Base-by-base conservation (phyloP, 1,284 basidiomycete genomes). In the Ceratobasidium sp. region DNA sequence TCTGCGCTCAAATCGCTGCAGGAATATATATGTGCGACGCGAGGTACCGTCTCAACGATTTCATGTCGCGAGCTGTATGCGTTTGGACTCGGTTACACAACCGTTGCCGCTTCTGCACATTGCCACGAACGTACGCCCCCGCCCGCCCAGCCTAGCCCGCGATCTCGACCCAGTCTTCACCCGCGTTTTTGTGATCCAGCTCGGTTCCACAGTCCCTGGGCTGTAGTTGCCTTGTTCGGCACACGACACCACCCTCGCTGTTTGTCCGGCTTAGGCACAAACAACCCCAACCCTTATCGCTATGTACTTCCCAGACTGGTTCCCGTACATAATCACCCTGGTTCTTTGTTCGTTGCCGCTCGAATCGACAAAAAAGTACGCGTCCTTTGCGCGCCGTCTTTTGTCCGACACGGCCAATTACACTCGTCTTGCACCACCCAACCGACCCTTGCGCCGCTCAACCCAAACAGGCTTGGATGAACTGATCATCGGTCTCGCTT, bases 161-260 rank as follows among this genome's bases (percentile, higher is more conserved):
- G 30, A 40, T 40, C 56, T 59, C 56, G 56, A n/a, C 56, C 56
- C 16, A 18, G 54, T 36, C 56, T 59, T 38, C 56, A 36, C 30
- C 12, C 54, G 8, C 12, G 14, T 33, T 36, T 33, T 14, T 33
- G 56, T 33, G 56, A 59, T 59, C 18, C 33, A 59, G 16, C 56
- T 59, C 56, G 56, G 56, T 59, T 59, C 33, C 56, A 33, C 14
- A 7, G 12, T 38, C 30, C 36, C 56, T 51, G 56, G 56, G 56
- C 23, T 11, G 16, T n/a, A 21, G 23, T 33, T 59, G 28, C 56
- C 56, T 59, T 38, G 6, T 59, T 38, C 33, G n/a, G 56, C 18
- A 59, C 56, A 59, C 30, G n/a, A n/a, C 11, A 38, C 38, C 56
- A 40, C 56, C 56, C 56, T 38, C 16, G 54, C 36, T 58, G 33